Conservation (phyloP, 2,329 filamentous ascomycete genomes). For the Botryotinia calthae region DNA sequence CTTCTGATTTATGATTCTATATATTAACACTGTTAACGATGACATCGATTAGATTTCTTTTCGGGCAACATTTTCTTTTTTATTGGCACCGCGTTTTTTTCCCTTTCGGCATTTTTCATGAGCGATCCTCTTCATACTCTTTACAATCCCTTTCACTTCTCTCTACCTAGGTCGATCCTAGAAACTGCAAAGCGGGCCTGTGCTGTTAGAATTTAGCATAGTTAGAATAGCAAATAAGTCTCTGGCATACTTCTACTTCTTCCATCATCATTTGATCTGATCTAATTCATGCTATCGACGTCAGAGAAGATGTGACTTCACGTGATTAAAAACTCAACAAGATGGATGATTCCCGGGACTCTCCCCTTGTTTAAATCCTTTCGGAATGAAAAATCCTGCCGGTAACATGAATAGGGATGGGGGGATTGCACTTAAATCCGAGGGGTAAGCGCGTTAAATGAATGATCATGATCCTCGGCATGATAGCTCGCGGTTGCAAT, state of each 20-base stretch:
- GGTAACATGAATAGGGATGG: not conserved
- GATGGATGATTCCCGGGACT: not conserved
- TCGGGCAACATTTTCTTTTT: not conserved
- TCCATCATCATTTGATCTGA: not conserved
- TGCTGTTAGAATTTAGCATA: not conserved
- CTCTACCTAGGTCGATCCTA: not conserved
- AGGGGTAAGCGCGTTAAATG: not conserved
- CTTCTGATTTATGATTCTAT: not conserved
- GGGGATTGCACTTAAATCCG: not conserved
- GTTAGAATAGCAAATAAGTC: not conserved
- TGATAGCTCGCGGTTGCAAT: not conserved
- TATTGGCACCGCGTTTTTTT: not conserved
- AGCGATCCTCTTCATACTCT: not conserved
- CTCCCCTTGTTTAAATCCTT: not conserved
- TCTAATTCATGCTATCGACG: not conserved
- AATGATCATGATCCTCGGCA: not conserved
- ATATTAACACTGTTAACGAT: not conserved
- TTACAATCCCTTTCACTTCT: not conserved
- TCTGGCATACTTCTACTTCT: not conserved
- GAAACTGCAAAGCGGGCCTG: not conserved
- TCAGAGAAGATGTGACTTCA: not conserved
- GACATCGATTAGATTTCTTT: not conserved
- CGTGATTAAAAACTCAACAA: not conserved
- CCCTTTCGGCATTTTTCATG: not conserved
- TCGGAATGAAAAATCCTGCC: conserved; percentile 4